Conservation (phyloP, 2,329 filamentous ascomycete genomes). For the Emmonsia crescens region DNA sequence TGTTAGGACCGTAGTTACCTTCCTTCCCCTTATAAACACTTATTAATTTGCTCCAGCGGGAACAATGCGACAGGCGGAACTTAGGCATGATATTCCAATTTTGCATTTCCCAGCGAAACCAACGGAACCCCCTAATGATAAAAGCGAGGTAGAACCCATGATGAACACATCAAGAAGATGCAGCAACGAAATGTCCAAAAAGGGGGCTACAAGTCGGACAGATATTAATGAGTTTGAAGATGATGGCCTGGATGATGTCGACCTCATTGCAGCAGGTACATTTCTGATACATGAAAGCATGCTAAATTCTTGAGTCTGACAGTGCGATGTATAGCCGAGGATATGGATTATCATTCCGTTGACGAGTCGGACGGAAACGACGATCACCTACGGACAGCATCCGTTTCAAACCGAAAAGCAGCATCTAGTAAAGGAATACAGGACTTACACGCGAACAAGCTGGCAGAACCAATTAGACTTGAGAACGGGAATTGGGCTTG, state of each 20-base stretch:
- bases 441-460: constrained; percentile 7
- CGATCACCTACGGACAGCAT: not conserved
- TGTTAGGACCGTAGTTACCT: constrained; percentile 12
- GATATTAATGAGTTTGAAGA: constrained; percentile 43
- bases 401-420: constrained; percentile 7
- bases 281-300: constrained; percentile 2
- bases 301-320: constrained; percentile 1
- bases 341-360: constrained; percentile 17
- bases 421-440: constrained; percentile 7
- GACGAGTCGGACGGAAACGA: constrained; percentile 4
- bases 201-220: constrained; percentile 6
- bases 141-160: not conserved
- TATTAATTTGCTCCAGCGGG: constrained; percentile 37
- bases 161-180: constrained; percentile 12
- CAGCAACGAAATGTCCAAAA: constrained; percentile 15
- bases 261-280: constrained; percentile 38
- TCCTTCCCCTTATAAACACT: not conserved
- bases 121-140: not conserved
- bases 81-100: constrained; percentile 40
- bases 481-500: constrained; percentile 64
- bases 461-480: constrained; percentile 41
- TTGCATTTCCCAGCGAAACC: constrained; percentile 31
- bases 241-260: constrained; percentile 42
- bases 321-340: constrained; percentile 6
- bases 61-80: constrained; percentile 43